Conservation (phyloP, 176 grass and related monocot genomes). For the Themeda triandra region DNA sequence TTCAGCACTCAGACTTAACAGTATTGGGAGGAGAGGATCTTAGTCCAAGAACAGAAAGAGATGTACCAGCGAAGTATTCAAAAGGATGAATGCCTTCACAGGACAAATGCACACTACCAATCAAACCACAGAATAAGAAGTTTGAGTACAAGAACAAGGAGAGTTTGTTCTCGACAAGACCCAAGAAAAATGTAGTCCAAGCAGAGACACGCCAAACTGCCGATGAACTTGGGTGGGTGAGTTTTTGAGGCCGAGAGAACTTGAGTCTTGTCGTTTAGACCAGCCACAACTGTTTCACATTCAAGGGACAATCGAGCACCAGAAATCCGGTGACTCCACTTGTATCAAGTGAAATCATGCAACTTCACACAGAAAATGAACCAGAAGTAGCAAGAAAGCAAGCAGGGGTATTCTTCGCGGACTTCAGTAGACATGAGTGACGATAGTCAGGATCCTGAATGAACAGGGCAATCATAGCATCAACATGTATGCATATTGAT, state of each 20-base stretch:
- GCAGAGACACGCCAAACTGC: not conserved
- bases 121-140: not conserved
- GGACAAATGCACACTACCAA: not conserved
- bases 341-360: constrained; percentile 53
- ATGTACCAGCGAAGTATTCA: not conserved
- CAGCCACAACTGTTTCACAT: constrained; percentile 31
- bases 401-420: constrained; percentile 34
- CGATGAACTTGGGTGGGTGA: not conserved
- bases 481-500: not conserved
- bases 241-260: constrained; percentile 8
- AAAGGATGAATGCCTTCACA: not conserved
- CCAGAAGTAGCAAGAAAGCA: constrained; percentile 60
- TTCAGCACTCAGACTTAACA: not conserved
- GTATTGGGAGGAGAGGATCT: not conserved
- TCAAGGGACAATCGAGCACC: constrained; percentile 37
- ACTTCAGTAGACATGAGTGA: constrained; percentile 57
- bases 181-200: not conserved
- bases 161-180: constrained; percentile 7
- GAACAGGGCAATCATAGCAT: not conserved
- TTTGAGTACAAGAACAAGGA: not conserved
- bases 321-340: constrained; percentile 29
- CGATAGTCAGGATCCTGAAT: constrained; percentile 34
- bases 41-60: not conserved
- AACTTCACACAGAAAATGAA: constrained; percentile 58
- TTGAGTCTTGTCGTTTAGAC: constrained; percentile 33